Base-by-base conservation (phyloP, 345 rosid species). In the Moricandia moricandioides region DNA sequence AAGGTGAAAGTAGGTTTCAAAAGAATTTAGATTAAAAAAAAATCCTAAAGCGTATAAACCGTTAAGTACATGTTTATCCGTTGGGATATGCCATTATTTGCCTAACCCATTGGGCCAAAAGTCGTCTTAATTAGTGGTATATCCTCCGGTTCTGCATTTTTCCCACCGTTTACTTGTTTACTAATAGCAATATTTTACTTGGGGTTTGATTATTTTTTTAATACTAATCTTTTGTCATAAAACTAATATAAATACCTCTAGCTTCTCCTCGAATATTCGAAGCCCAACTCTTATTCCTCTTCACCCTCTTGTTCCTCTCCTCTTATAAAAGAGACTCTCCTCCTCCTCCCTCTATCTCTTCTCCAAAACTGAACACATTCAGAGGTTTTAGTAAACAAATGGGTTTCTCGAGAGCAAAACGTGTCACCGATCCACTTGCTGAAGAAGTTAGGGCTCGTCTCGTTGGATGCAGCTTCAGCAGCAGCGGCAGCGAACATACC, bases 401-500 rank as follows among this genome's bases (percentile, higher is more conserved):
- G 55, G 77, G 51, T 55, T 85, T 67, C 58, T 77, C 49, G 0
- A 80, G 86, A 60, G 17, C 85, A 1, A 88, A 87, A 72, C 85
- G 92, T 66, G 85, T 86, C 39, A 82, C 93, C 12, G 87, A 79
- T 59, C 88, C 89, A 39, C 89, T 91, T 14, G 83, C 80, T n/a
- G 91, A 86, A 24, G 77, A 83, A 54, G 96, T 86, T 31, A 87
- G 64, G 71, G 93, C 93, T 55, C 88, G 86, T 72, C 85, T 94
- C 76, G 69, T 86, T 62, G 84, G 85, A 14, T 65, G 30, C 18
- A 80, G 82, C 39, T 79, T 31, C 57, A 94, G 92, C 81, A 88
- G 93, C 81, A 88, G 96, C 75, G 96, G 95, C 8, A 90, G 97
- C 75, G 95, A 94, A 7, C 91, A 90, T 39, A 89, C 93, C 29